phyloP scores from a whole-genome alignment of 441 rosid genomes.

The Geranium incanum region DNA sequence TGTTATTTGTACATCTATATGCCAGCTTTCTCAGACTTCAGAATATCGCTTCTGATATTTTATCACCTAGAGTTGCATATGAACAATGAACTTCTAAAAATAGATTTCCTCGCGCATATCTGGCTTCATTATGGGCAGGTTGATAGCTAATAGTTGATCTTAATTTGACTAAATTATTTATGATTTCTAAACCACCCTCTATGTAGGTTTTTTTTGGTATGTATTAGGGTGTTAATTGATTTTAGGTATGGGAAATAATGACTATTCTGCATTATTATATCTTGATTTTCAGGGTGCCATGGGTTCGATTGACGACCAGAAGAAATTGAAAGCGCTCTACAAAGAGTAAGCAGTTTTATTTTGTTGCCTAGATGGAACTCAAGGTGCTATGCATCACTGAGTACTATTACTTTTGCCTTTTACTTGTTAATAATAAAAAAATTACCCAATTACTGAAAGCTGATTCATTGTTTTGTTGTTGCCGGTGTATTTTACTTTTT shows the following conservation, averaged over 20 bases:
- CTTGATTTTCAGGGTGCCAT: slow-evolving; percentile 30
- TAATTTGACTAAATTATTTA: not conserved
- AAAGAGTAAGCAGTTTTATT: slow-evolving; percentile 51
- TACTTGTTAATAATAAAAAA: too few relatives aligned
- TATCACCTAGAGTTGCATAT: not conserved
- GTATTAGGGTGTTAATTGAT: not conserved
- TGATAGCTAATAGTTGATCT: not conserved
- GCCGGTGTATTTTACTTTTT: not conserved
- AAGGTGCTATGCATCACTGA: not conserved
- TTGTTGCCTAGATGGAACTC: not conserved
- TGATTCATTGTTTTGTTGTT: not conserved
- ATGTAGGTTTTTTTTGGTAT: not conserved
- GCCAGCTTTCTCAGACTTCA: too few relatives aligned
- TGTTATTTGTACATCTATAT: not conserved
- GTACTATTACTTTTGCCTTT: not conserved
- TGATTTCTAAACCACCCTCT: not conserved
- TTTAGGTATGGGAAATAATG: not conserved
- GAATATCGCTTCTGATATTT: too few relatives aligned
- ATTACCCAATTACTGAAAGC: not conserved
- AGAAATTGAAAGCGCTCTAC: slow-evolving; percentile 48
- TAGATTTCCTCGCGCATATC: not conserved
- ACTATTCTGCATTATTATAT: not conserved
- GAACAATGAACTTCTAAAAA: not conserved
- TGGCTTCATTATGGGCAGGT: not conserved
- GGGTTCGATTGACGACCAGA: slow-evolving; percentile 45